A percentile compares a stretch with the other conserved stretches of the same genome.
Evolutionary conservation across 2,329 filamentous ascomycete genomes (phyloP).

Genomic region (Diaporthe ilicicola): DNA sequence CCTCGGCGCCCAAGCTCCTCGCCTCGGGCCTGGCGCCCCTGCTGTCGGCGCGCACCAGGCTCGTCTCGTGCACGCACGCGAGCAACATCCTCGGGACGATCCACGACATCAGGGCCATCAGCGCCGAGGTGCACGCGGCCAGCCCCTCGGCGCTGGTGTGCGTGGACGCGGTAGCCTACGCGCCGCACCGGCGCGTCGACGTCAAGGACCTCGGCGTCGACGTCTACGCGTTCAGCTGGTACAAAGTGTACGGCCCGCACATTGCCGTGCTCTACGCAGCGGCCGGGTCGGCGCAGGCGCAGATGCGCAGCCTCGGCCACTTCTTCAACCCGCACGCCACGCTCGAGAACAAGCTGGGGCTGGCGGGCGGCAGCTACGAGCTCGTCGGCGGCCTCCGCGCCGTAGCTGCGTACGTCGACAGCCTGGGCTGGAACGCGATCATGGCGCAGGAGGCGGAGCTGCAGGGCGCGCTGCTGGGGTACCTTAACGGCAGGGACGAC

Average conservation of each 20-base stretch:
- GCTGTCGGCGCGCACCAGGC: slow-evolving; percentile 69
- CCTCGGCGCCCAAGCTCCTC: slow-evolving; percentile 66
- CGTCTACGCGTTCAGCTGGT: slow-evolving; percentile 83
- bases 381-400: slow-evolving; percentile 68
- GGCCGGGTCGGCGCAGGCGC: slow-evolving; percentile 57
- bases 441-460: slow-evolving; percentile 64
- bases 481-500: slow-evolving; percentile 58
- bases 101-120: slow-evolving; percentile 67
- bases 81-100: slow-evolving; percentile 80
- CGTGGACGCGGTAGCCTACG: slow-evolving; percentile 81
- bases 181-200: slow-evolving; percentile 76
- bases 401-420: slow-evolving; percentile 67
- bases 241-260: slow-evolving; percentile 84
- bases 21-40: slow-evolving; percentile 64
- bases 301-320: slow-evolving; percentile 66
- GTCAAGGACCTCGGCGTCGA: slow-evolving; percentile 75
- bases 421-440: slow-evolving; percentile 56
- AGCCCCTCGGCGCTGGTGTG: slow-evolving; percentile 67
- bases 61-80: slow-evolving; percentile 78
- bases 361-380: slow-evolving; percentile 77
- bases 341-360: slow-evolving; percentile 72
- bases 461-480: slow-evolving; percentile 63
- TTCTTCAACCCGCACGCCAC: slow-evolving; percentile 71
- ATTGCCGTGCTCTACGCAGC: slow-evolving; percentile 75
- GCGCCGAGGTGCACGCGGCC: slow-evolving; percentile 58